These are phyloP conservation scores for Panicum miliaceum DNA, from an alignment of 176 grass and related monocot species.

Conservation along the genomic window DNA sequence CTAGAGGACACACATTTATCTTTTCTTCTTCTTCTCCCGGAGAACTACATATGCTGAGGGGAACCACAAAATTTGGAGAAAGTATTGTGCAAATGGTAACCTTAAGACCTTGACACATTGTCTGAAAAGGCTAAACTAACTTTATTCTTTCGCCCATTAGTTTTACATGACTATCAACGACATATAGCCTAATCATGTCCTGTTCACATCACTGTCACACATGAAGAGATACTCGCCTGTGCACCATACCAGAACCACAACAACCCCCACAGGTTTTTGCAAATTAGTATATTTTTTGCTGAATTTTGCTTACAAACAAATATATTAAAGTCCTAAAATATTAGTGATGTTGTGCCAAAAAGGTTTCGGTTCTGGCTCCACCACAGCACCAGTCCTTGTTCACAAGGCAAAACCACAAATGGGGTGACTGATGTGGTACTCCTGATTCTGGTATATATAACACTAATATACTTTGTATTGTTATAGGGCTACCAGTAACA, in stretches of 20 bases:
- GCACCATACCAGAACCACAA: not conserved
- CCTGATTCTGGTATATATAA: not conserved
- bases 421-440: not conserved
- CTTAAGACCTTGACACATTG: not conserved
- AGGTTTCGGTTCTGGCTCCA: conserved; percentile 19
- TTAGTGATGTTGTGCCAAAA: not conserved
- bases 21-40: not conserved
- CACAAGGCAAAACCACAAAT: conserved; percentile 5
- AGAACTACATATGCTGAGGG: not conserved
- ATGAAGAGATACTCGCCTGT: not conserved
- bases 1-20: not conserved
- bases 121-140: not conserved
- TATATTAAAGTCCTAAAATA: not conserved
- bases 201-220: not conserved
- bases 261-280: not conserved
- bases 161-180: not conserved
- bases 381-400: not conserved
- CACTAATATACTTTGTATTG: not conserved
- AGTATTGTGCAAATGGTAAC: not conserved
- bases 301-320: not conserved
- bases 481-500: not conserved
- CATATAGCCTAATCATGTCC: not conserved
- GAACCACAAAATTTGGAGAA: conserved; percentile 20
- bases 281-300: not conserved
- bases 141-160: not conserved